Percentiles rank a stretch among this genome's conserved stretches.
These are phyloP conservation scores for Fusarium sp. DNA, from an alignment of 2,329 filamentous ascomycete species.

Conservation along the genomic window DNA sequence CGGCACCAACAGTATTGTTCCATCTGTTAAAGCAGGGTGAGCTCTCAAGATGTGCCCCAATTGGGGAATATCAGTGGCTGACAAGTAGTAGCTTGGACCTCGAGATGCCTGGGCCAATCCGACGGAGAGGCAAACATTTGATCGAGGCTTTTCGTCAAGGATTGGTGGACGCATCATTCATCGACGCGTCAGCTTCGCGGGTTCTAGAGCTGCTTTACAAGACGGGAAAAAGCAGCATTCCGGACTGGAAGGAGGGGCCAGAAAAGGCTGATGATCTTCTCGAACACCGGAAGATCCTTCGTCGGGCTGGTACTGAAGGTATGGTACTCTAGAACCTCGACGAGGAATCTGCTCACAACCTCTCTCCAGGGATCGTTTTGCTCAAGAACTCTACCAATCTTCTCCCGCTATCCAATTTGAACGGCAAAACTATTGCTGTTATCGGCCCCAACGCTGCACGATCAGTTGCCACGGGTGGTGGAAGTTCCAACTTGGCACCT, in stretches of 20 bases:
- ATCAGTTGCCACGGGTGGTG: constrained; percentile 20
- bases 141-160: constrained; percentile 16
- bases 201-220: constrained; percentile 20
- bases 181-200: constrained; percentile 16
- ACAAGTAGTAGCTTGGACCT: constrained; percentile 9
- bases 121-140: constrained; percentile 23
- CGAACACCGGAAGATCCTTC: constrained; percentile 20
- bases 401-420: constrained; percentile 6
- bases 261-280: constrained; percentile 26
- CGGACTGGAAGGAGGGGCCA: constrained; percentile 20
- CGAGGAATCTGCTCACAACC: background rate
- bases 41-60: background rate
- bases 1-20: constrained; percentile 40
- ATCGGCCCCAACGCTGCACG: constrained; percentile 26
- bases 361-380: constrained; percentile 18
- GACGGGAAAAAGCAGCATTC: constrained; percentile 14
- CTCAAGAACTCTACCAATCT: constrained; percentile 14
- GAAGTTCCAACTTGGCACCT: constrained; percentile 26
- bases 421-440: constrained; percentile 2
- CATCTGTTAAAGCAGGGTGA: constrained; percentile 45
- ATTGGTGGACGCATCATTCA: constrained; percentile 12
- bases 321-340: background rate
- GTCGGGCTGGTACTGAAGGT: constrained; percentile 27
- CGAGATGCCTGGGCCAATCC: constrained; percentile 30
- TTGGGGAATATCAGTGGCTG: background rate